These are phyloP conservation scores for Xerocomus brunneocitrinus DNA, from an alignment of 768 basidiomycete species.

Conservation along the genomic window DNA sequence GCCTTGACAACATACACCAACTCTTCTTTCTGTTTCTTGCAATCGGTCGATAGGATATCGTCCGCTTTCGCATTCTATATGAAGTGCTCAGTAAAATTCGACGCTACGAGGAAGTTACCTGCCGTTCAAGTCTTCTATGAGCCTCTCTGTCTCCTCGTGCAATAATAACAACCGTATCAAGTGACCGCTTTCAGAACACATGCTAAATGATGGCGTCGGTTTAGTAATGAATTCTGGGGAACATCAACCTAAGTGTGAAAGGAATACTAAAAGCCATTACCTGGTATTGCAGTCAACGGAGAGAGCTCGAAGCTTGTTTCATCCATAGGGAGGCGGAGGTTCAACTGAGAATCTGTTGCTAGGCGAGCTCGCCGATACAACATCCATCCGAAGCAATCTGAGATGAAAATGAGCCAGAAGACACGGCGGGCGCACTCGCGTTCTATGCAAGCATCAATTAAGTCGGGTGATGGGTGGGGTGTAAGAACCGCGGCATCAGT, in stretches of 20 bases:
- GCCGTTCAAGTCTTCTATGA: slow-evolving; percentile 51
- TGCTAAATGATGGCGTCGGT: slow-evolving; percentile 53
- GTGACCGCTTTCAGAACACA: slow-evolving; percentile 60
- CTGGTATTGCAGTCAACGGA: slow-evolving; percentile 35
- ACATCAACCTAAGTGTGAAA: slow-evolving; percentile 4
- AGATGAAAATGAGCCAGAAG: slow-evolving; percentile 72
- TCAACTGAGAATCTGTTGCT: slow-evolving; percentile 42
- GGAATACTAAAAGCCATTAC: slow-evolving; percentile 11
- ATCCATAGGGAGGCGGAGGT: slow-evolving; percentile 70
- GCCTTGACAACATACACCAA: slow-evolving; percentile 25
- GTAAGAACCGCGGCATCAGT: slow-evolving; percentile 59
- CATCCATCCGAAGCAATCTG: slow-evolving; percentile 46
- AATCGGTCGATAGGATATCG: slow-evolving; percentile 31
- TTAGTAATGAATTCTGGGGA: slow-evolving; percentile 62
- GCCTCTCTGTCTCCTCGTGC: slow-evolving; percentile 55
- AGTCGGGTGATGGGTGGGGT: slow-evolving; percentile 53
- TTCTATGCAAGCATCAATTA: slow-evolving; percentile 59
- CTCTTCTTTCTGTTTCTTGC: slow-evolving; percentile 43
- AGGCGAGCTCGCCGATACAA: slow-evolving; percentile 33
- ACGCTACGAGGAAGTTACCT: slow-evolving; percentile 10
- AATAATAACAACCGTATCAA: slow-evolving; percentile 66
- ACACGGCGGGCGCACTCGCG: slow-evolving; percentile 77
- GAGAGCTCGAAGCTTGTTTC: slow-evolving; percentile 78
- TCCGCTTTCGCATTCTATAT: slow-evolving; percentile 24
- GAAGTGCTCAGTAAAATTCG: slow-evolving; percentile 22